These are phyloP conservation scores for Verticillium zaregamsianum DNA, from an alignment of 2,329 filamentous ascomycete species.

Conservation along the genomic window DNA sequence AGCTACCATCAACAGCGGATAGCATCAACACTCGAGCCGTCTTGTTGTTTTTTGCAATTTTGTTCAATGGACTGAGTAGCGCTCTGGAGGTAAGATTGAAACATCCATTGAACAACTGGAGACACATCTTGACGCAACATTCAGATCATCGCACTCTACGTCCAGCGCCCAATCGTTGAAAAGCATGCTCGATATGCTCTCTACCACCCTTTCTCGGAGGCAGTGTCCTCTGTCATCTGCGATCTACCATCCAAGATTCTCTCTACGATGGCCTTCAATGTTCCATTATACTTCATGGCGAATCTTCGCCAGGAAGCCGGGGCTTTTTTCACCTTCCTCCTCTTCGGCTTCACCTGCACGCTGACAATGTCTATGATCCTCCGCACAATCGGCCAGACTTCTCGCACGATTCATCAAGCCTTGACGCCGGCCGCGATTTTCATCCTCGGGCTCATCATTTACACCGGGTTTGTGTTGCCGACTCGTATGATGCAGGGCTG, in stretches of 20 bases:
- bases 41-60: slow-evolving; percentile 22
- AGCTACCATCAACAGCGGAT: slow-evolving; percentile 44
- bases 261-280: slow-evolving; percentile 55
- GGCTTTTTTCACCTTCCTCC: slow-evolving; percentile 49
- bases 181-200: slow-evolving; percentile 23
- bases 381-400: slow-evolving; percentile 43
- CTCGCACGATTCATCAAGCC: slow-evolving; percentile 47
- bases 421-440: slow-evolving; percentile 48
- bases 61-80: slow-evolving; percentile 26
- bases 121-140: neutral
- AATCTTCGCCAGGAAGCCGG: slow-evolving; percentile 52
- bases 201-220: slow-evolving; percentile 24
- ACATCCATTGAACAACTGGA: rapidly evolving
- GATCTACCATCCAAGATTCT: slow-evolving; percentile 24
- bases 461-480: slow-evolving; percentile 48
- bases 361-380: slow-evolving; percentile 48
- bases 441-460: slow-evolving; percentile 50
- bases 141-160: slow-evolving; percentile 17
- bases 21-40: slow-evolving; percentile 45
- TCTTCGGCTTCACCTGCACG: slow-evolving; percentile 43
- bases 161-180: slow-evolving; percentile 20
- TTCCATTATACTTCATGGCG: slow-evolving; percentile 63
- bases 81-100: slow-evolving; percentile 10
- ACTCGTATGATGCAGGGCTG: slow-evolving; percentile 32
- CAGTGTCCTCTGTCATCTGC: slow-evolving; percentile 8